Evolutionary conservation across 164 flowering plant genomes (phyloP).

Genomic region (Pachysandra terminalis): DNA sequence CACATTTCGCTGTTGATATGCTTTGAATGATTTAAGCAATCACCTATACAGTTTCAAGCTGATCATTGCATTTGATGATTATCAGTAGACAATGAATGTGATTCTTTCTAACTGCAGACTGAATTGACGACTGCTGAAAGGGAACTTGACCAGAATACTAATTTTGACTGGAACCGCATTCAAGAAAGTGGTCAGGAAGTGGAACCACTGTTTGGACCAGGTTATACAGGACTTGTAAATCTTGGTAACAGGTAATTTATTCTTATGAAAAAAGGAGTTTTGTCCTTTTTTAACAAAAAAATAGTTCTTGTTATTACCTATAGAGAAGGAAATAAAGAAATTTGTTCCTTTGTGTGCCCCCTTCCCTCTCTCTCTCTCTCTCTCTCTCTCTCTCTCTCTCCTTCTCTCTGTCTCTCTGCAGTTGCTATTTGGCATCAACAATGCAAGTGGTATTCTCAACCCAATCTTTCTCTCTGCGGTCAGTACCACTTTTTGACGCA

Average conservation of each 20-base stretch:
- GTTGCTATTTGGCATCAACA: conserved; percentile 94
- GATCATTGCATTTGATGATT: background rate
- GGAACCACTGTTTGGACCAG: conserved; percentile 90
- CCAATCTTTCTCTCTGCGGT: conserved; percentile 64
- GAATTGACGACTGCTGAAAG: conserved; percentile 99
- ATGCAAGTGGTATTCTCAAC: conserved; percentile 94
- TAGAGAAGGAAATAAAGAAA: too few species aligned
- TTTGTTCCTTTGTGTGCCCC: too few species aligned
- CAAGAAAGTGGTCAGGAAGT: conserved; percentile 96
- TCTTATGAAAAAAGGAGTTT: background rate
- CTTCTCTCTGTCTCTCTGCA: conserved; percentile 23
- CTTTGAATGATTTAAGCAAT: background rate
- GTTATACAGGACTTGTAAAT: conserved; percentile 94
- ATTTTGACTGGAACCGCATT: conserved; percentile 97
- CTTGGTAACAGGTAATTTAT: conserved; percentile 84
- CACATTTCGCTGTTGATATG: background rate
- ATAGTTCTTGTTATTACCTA: too few species aligned
- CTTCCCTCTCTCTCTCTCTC: too few species aligned
- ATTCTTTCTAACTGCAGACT: conserved; percentile 48
- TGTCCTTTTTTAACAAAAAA: background rate
- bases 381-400: too few species aligned
- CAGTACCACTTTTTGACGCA: conserved; percentile 18
- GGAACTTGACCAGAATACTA: conserved; percentile 97
- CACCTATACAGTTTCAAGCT: too few species aligned
- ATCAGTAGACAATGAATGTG: background rate